These are phyloP conservation scores for Stephanodiscus triporus DNA, from an alignment of 108 stramenopile genomes.

Conservation along the genomic window DNA sequence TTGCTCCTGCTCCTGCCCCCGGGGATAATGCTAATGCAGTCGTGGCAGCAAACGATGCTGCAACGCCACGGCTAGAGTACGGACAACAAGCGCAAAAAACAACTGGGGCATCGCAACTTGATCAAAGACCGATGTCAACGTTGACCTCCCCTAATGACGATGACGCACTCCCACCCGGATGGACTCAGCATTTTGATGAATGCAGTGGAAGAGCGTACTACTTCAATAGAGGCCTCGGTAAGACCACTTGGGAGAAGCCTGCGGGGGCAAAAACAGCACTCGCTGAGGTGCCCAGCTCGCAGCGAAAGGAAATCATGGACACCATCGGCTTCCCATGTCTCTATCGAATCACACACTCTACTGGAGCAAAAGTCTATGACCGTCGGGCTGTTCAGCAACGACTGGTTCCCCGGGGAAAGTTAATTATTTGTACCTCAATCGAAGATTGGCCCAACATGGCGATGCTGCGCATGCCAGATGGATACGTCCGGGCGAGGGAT, in stretches of 20 bases:
- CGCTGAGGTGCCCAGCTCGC: not conserved
- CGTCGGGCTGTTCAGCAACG: constrained; percentile 1
- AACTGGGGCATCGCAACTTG: not conserved
- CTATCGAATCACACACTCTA: constrained; percentile 28
- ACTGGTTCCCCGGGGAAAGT: constrained; percentile 33
- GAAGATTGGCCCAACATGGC: constrained; percentile 32
- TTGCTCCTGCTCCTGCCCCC: not conserved
- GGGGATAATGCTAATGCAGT: not conserved
- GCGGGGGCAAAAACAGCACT: not conserved
- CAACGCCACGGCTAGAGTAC: not conserved
- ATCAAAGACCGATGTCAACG: not conserved
- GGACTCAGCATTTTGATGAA: constrained; percentile 15
- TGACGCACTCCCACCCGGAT: not conserved
- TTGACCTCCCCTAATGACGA: not conserved
- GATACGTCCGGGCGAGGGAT: constrained; percentile 21
- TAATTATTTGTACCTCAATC: constrained; percentile 27
- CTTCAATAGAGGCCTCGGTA: constrained; percentile 9
- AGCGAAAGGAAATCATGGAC: not conserved
- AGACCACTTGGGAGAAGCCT: constrained; percentile 31
- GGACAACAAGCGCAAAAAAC: not conserved
- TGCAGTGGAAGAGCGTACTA: constrained; percentile 22
- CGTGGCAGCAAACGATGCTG: not conserved
- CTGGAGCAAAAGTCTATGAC: constrained; percentile 33
- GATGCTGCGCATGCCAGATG: constrained; percentile 41
- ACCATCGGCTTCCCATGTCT: constrained; percentile 28